Conservation (phyloP, 2,329 filamentous ascomycete species). For the Pestalotiopsis sp. region DNA sequence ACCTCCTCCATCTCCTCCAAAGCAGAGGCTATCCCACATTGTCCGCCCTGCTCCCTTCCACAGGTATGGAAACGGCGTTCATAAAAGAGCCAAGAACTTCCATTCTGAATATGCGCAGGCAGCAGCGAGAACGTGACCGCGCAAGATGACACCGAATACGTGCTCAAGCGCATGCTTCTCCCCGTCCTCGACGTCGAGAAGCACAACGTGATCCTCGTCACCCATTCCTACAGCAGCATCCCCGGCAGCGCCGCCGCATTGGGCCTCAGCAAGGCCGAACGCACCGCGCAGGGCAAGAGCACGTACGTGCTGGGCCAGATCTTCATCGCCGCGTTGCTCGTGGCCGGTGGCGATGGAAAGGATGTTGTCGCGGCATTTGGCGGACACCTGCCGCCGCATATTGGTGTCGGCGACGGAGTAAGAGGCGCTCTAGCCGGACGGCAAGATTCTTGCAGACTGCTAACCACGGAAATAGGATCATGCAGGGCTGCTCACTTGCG, state of each 20-base stretch:
- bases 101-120: not conserved
- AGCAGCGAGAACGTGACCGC: not conserved
- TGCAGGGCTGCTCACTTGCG: not conserved
- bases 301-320: conserved; percentile 25
- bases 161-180: conserved; percentile 3
- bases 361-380: not conserved
- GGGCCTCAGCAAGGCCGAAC: conserved; percentile 22
- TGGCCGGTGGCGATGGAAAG: not conserved
- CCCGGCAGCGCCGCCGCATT: conserved; percentile 25
- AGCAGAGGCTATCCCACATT: not conserved
- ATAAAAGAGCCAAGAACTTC: not conserved
- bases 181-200: conserved; percentile 18
- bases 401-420: not conserved
- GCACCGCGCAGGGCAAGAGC: conserved; percentile 15
- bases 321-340: conserved; percentile 17
- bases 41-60: not conserved
- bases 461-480: not conserved
- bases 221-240: conserved; percentile 27
- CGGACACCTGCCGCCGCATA: not conserved
- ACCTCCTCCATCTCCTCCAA: not conserved
- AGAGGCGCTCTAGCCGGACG: not conserved
- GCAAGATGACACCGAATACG: conserved; percentile 21
- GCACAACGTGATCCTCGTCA: conserved; percentile 25
- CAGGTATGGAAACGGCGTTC: not conserved
- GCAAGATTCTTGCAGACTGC: not conserved